Base-by-base conservation (phyloP, 257 asterid genomes). In the Osmanthus fragrans region DNA sequence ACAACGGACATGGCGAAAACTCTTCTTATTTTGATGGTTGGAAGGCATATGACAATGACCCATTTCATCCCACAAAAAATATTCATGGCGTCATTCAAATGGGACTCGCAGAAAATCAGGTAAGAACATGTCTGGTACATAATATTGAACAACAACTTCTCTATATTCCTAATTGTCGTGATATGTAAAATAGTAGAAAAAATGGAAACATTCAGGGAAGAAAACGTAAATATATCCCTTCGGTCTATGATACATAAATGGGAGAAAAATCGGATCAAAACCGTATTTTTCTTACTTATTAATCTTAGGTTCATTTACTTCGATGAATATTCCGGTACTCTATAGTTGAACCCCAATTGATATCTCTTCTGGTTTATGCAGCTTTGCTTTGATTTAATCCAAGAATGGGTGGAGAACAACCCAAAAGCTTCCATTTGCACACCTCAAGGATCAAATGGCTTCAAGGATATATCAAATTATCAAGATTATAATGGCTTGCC, bases 401-500 rank as follows among this genome's bases (percentile, higher is more conserved):
- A 82, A 82, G 90, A 91, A 19, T 91, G 96, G 96, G 84, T 88
- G 45, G 25, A 42, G 30, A 80, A 82, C 72, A 89, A 91, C 73
- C 96, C 89, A 15, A 84, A 77, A 63, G 90, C 94, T n/a, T 91
- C 96, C 42, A 89, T 91, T 64, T 91, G 96, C 82, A 91, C 91
- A 0, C 39, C 81, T 33, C 85, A 88, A 76, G 96, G 96, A 37
- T 83, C 85, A 6, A 30, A 74, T 23, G 87, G 76, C 16, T 91
- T 91, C 83, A 86, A 82, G 73, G 92, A 89, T 16, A 84, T 86
- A 70, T 94, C 94, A 23, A 84, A 85, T 74, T 91, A 45, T 82
- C 96, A 91, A 73, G 96, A 91, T 21, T 90, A 90, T 76, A 91
- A 88, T 81, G 98, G 98, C 82, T 79, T 93, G 82, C 92, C 92